phyloP scores from a whole-genome alignment of 169 alveolate genomes.

The Eimeria praecox region DNA sequence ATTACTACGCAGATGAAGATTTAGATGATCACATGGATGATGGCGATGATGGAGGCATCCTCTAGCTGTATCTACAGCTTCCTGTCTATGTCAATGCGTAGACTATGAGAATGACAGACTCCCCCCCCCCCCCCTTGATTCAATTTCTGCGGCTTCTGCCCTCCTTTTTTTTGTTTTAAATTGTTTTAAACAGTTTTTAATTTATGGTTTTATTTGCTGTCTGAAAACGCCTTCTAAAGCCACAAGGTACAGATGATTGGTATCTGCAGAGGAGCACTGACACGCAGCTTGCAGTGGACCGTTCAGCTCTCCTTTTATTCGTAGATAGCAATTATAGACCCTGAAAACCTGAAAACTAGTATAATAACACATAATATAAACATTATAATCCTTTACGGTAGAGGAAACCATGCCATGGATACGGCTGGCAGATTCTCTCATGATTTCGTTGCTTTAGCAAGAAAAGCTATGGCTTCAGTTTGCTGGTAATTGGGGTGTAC shows the following conservation, averaged over 20 bases:
- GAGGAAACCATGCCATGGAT: no score
- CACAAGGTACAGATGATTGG: no score
- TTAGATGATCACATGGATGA: slow-evolving; percentile 79
- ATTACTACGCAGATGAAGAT: slow-evolving; percentile 82
- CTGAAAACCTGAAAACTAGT: not conserved
- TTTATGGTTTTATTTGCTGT: no score
- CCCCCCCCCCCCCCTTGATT: not conserved
- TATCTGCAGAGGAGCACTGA: not conserved
- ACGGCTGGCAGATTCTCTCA: not conserved
- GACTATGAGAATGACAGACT: not conserved
- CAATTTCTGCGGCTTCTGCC: not conserved
- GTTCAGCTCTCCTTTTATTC: not conserved
- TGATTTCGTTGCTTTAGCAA: not conserved
- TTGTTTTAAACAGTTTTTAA: not conserved
- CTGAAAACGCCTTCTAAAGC: no score
- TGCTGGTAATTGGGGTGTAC: not conserved
- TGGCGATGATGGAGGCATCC: slow-evolving; percentile 81
- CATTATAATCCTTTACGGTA: no score
- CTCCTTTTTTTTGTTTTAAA: not conserved
- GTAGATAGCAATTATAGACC: not conserved
- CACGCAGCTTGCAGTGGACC: not conserved
- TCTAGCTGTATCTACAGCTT: not conserved
- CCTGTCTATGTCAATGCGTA: not conserved
- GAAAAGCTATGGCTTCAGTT: not conserved
- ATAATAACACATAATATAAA: not conserved